Evolutionary conservation across 2,329 filamentous ascomycete species (phyloP), one percentile per base, ranked within the genome.

Genomic region (Aspergillus fumigatiaffinis): DNA sequence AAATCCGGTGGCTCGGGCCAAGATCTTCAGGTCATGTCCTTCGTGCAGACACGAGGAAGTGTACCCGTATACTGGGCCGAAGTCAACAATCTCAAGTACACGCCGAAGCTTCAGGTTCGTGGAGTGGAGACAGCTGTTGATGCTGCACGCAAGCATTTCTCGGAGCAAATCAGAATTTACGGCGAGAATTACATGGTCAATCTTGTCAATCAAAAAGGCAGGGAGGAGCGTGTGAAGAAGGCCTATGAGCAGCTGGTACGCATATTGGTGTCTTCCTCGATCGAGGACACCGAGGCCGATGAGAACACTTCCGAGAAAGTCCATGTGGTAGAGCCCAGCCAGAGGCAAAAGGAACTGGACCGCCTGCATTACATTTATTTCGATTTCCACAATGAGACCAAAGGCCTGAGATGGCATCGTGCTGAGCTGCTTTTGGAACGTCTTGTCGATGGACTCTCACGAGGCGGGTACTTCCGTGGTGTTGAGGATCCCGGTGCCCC

Each of bases 131-230:
- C 86, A 3, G 92, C 92, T 1, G 76, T 91, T 0, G 80, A 87
- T 29, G 90, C 94, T 0, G 91, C 94, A 6, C 86, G 85, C 68
- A 88, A 87, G 65, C 94, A 99, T 75, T 97, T 99, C 71, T 84
- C 91, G 53, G 92, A 99, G 77, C 95, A 99, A 75, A 94, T 99
- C 66, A 83, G 84, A 56, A 78, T 96, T 28, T 99, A 99, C 67
- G 94, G 94, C 59, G 94, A 97, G 73, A 97, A 97, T 72, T 97
- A 94, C 76, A 82, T 99, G 57, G 92, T 99, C 73, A 99, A 99
- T 71, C 80, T 99, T 26, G 94, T 99, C 67, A 99, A 99, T 73
- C 91, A 97, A 66, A 95, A 91, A 71, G 95, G 95, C 14, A 87
- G 94, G 55, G 94, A 99, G 77, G 84, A 89, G 74, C 82, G 84